phyloP scores from a whole-genome alignment of 805 yeast genomes.

The Candida awuae region DNA sequence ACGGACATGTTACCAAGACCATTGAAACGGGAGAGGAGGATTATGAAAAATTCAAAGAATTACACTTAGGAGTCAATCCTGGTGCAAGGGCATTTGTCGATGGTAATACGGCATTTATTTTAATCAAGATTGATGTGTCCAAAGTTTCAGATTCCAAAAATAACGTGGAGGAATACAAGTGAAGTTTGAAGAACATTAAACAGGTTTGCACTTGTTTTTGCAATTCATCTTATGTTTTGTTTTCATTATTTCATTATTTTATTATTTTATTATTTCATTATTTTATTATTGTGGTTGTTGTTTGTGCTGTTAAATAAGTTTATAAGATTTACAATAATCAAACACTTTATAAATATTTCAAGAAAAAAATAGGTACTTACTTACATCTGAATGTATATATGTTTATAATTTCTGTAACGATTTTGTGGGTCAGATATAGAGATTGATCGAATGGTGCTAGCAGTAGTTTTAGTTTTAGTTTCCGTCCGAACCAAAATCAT shows the following conservation, averaged over 20 bases:
- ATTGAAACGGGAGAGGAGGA: constrained; percentile 36
- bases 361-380: too few species aligned
- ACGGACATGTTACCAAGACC: constrained; percentile 56
- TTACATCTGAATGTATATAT: too few species aligned
- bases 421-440: too few species aligned
- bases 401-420: too few species aligned
- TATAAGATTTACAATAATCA: too few species aligned
- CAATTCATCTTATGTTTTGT: not conserved
- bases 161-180: constrained; percentile 32
- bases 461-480: constrained; percentile 29
- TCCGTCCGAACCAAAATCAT: constrained; percentile 97
- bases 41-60: constrained; percentile 50
- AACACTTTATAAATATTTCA: too few species aligned
- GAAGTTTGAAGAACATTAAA: not conserved
- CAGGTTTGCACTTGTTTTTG: not conserved
- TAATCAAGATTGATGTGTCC: constrained; percentile 57
- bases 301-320: too few species aligned
- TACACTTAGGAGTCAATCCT: constrained; percentile 55
- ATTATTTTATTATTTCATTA: too few species aligned
- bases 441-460: too few species aligned
- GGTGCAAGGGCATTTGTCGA: constrained; percentile 63
- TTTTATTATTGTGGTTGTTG: too few species aligned
- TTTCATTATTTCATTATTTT: too few species aligned
- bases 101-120: constrained; percentile 55
- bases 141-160: constrained; percentile 75